Base-by-base conservation (phyloP, 2,329 filamentous ascomycete species). In the Exophiala sp. region DNA sequence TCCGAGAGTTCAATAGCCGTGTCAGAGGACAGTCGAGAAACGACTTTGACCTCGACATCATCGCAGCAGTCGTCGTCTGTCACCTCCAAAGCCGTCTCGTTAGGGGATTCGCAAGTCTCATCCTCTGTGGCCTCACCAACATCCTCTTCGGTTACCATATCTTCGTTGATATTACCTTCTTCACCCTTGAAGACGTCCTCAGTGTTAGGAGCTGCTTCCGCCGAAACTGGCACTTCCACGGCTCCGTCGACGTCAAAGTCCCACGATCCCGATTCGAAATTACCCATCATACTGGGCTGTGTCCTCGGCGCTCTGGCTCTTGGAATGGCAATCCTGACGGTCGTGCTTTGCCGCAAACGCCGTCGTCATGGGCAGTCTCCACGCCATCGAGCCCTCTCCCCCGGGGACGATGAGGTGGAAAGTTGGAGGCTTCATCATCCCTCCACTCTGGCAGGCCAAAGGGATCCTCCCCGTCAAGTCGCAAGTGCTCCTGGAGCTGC, bases 331-430 rank as follows among this genome's bases (percentile, higher is more conserved):
- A 53, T 55, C 18, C 24, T 60, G 21, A 50, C 53, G 14, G 22
- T 59, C 9, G 21, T 57, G 4, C 22, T 57, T 23, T 58, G 56
- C 35, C 48, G 48, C 37, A 58, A 49, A 24, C 53, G 50, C 2
- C 53, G 46, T 9, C 55, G 43, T 16, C 51, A 43, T 24, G 29
- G 34, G 18, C 34, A 41, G 9, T 58, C 55, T n/a, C 39, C 50
- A 23, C 56, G 53, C 18, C 55, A 59, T 40, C 40, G 55, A n/a
- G 52, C 55, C 13, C 48, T 59, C 2, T 52, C 51, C n/a, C 50
- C 51, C n/a, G 51, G 37, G 13, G 57, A 58, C 34, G 56, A 57
- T 18, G 59, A 60, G 43, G 44, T 60, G n/a, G 52, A 61, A 5
- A 46, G 47, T 27, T 61, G 59, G 59, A 54, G 58, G 46, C 24